These are phyloP conservation scores for Erythrobasidium hasegawianum DNA, from an alignment of 1,284 basidiomycete genomes.

Conservation along the genomic window DNA sequence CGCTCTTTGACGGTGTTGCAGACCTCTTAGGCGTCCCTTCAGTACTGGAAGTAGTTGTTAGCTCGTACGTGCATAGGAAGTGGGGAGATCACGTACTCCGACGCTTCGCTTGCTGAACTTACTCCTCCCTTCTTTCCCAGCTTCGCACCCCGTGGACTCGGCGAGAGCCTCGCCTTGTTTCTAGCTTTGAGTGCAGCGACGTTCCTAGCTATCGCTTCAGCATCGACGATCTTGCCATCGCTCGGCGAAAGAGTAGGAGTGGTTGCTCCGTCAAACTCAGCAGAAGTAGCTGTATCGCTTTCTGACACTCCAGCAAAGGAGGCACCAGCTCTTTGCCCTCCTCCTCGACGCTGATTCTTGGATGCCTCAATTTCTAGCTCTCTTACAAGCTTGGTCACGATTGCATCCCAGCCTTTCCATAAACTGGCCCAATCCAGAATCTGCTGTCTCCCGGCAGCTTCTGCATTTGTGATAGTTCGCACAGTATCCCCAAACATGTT, in stretches of 20 bases:
- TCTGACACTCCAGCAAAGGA: background rate
- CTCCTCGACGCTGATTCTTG: slow-evolving; percentile 69
- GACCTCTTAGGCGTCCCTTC: slow-evolving; percentile 56
- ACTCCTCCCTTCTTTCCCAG: slow-evolving; percentile 54
- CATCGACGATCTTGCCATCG: slow-evolving; percentile 62
- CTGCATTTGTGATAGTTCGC: slow-evolving; percentile 34
- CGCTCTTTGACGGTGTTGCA: slow-evolving; percentile 61
- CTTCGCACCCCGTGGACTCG: slow-evolving; percentile 60
- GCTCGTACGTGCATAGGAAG: slow-evolving; percentile 48
- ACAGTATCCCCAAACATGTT: slow-evolving; percentile 61
- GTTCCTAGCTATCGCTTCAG: slow-evolving; percentile 85
- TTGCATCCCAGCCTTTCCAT: slow-evolving; percentile 74
- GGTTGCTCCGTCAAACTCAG: slow-evolving; percentile 1
- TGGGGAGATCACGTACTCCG: slow-evolving; percentile 36
- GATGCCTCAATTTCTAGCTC: slow-evolving; percentile 54
- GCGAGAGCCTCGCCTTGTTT: slow-evolving; percentile 56
- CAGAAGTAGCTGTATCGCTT: background rate
- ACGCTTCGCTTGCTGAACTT: slow-evolving; percentile 54
- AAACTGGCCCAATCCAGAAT: slow-evolving; percentile 28
- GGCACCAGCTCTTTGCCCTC: slow-evolving; percentile 2
- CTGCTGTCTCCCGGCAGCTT: slow-evolving; percentile 12
- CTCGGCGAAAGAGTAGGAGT: slow-evolving; percentile 44
- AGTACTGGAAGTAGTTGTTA: slow-evolving; percentile 24
- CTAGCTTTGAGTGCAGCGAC: slow-evolving; percentile 84
- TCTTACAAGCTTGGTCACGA: slow-evolving; percentile 72